Percentiles rank a stretch among this genome's conserved stretches.
Evolutionary conservation across 2,329 filamentous ascomycete genomes (phyloP).

Genomic region (Sporothrix curviconia): DNA sequence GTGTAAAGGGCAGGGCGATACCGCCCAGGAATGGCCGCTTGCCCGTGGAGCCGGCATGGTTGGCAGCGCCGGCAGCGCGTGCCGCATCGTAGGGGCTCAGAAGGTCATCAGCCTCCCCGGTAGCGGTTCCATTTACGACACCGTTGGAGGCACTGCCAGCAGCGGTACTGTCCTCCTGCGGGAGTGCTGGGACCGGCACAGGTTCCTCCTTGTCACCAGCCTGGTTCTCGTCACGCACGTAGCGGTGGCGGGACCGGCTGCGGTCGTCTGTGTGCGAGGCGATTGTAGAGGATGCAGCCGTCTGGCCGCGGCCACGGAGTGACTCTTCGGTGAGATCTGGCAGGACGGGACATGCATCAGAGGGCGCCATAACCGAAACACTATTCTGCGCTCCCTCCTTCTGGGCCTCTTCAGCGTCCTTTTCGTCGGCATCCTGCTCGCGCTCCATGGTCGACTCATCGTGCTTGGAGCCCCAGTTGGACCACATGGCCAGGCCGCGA

Average conservation of each 20-base stretch:
- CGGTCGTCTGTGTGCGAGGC: neutral
- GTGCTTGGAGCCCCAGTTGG: constrained; percentile 80
- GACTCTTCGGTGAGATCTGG: no score
- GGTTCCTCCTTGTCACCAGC: neutral
- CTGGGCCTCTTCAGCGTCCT: constrained; percentile 27
- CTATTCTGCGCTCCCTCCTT: constrained; percentile 28
- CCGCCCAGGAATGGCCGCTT: constrained; percentile 62
- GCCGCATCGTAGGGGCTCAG: constrained; percentile 34
- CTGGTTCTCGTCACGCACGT: constrained; percentile 12
- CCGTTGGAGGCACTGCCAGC: no score
- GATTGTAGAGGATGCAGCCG: neutral
- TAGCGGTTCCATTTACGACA: constrained; percentile 16
- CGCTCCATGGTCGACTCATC: constrained; percentile 66
- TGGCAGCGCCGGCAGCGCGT: constrained; percentile 28
- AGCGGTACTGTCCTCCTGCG: neutral
- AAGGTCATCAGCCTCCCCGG: constrained; percentile 33
- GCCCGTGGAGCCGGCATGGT: constrained; percentile 42
- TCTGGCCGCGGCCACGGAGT: constrained; percentile 9
- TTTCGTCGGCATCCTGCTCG: constrained; percentile 42
- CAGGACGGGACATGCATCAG: no score
- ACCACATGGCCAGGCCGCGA: constrained; percentile 76
- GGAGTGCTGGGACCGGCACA: neutral
- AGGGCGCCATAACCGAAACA: no score
- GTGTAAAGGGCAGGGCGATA: constrained; percentile 66
- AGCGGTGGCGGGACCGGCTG: neutral